Evolutionary conservation across 140 eudicot species (phyloP), one percentile per base, ranked within the genome.

Genomic region (Bidens hawaiensis): DNA sequence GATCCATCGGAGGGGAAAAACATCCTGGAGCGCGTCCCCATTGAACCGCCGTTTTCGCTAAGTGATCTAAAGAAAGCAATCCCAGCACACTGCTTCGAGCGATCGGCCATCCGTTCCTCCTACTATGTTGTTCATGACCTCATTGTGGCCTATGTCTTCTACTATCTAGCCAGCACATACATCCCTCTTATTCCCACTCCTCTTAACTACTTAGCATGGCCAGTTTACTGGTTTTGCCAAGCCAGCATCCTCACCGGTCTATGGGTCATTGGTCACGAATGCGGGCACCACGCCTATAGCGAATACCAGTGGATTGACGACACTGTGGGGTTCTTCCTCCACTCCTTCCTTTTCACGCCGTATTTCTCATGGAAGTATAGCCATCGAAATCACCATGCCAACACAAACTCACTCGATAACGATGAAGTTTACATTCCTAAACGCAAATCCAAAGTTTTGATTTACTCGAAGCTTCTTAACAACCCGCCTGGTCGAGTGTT

Each of bases 11-110:
- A 65, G 13, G 72, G 27, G 22, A 78, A 78, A 52, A 14, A 56
- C 2, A 31, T 67, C 30, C 68, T 76, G 0, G 38, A 79, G 26
- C 81, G 72, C 30, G 67, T 62, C 31, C 74, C 76, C 0, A 45
- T 67, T 38, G 55, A 75, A 54, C 85, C 85, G 2, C 82, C 82
- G 1, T 80, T 80, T 79, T 55, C 85, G 36, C 31, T 80, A 34
- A 76, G 85, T 14, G 76, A 80, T 27, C 47, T 80, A 8, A 76
- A 76, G 79, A 80, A 76, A 72, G 79, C 82, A 26, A 72, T 80
- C 42, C 85, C 85, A 0, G 76, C 85, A 3, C 82, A 80, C 19
- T 80, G 85, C 51, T 80, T 80, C 54, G 68, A 80, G 30, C 73
- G 82, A 49, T 76, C 82, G 2, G 28, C 64, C 34, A 55, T 80